Evolutionary conservation across 768 basidiomycete species (phyloP).

Genomic region (Punctularia strigosozonata): DNA sequence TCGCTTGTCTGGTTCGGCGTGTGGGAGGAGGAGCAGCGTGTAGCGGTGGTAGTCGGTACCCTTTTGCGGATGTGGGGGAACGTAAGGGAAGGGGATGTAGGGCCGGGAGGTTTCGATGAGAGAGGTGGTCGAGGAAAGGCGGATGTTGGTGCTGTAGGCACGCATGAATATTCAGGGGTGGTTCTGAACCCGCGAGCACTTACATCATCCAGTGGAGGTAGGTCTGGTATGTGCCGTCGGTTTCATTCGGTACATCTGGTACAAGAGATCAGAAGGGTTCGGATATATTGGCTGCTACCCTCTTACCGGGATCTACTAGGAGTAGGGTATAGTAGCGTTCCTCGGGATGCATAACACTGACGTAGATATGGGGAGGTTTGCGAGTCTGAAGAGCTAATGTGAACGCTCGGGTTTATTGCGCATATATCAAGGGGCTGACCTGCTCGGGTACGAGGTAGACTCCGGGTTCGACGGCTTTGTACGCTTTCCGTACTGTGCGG

Average conservation of each 20-base stretch:
- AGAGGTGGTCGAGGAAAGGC: slow-evolving; percentile 49
- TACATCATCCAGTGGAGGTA: slow-evolving; percentile 85
- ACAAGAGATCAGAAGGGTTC: slow-evolving; percentile 4
- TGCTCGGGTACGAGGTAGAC: slow-evolving; percentile 54
- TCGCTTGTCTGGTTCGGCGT: slow-evolving; percentile 28
- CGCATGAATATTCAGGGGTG: slow-evolving; percentile 3
- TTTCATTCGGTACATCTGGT: slow-evolving; percentile 74
- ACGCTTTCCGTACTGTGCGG: slow-evolving; percentile 14
- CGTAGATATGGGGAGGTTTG: slow-evolving; percentile 49
- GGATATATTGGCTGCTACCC: not conserved
- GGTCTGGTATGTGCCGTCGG: slow-evolving; percentile 48
- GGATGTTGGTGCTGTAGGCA: slow-evolving; percentile 59
- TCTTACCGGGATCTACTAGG: slow-evolving; percentile 74
- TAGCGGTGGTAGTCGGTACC: slow-evolving; percentile 92
- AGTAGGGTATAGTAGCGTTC: slow-evolving; percentile 77
- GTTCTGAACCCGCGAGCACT: slow-evolving; percentile 16
- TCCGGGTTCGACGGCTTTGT: slow-evolving; percentile 56
- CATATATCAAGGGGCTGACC: slow-evolving; percentile 25
- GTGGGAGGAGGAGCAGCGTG: slow-evolving; percentile 62
- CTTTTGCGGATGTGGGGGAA: slow-evolving; percentile 86
- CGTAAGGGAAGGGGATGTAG: slow-evolving; percentile 60
- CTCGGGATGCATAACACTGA: slow-evolving; percentile 75
- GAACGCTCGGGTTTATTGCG: not conserved
- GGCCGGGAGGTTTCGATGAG: slow-evolving; percentile 24
- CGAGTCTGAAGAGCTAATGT: slow-evolving; percentile 35